phyloP scores from a whole-genome alignment of 108 stramenopile species.

The Cyclotella cryptica region DNA sequence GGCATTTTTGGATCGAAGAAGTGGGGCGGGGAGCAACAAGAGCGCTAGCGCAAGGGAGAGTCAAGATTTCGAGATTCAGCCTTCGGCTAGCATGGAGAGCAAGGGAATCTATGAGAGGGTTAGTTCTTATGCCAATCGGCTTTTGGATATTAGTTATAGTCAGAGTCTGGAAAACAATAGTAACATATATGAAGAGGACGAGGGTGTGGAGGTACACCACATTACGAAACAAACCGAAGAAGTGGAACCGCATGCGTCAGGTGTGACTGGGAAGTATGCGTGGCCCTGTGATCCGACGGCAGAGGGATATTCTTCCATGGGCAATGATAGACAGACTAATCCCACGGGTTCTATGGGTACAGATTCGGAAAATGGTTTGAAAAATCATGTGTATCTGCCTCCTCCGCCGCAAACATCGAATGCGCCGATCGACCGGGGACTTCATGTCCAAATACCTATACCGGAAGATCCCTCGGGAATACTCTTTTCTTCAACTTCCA shows the following conservation, averaged over 20 bases:
- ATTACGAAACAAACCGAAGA: background rate
- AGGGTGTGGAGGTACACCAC: constrained; percentile 12
- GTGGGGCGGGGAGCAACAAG: background rate
- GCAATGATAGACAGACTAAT: background rate
- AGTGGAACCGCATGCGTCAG: background rate
- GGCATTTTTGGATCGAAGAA: constrained; percentile 22
- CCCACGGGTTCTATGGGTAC: background rate
- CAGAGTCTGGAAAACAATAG: background rate
- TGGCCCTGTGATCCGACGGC: constrained; percentile 30
- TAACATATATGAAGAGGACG: constrained; percentile 14
- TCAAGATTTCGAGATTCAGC: background rate
- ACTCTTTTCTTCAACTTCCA: background rate
- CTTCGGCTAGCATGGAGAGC: background rate
- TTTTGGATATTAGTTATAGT: constrained; percentile 28
- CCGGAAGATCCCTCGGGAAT: background rate
- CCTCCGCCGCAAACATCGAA: background rate
- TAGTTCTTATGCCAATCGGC: constrained; percentile 29
- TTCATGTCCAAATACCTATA: background rate
- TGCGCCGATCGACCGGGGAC: background rate
- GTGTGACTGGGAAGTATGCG: background rate
- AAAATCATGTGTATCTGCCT: background rate
- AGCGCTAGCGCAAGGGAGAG: background rate
- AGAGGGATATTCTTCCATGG: constrained; percentile 14
- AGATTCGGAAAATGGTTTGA: background rate
- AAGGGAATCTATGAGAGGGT: constrained; percentile 31